These are phyloP conservation scores for Aspergillus fumigatus DNA, from an alignment of 2,329 filamentous ascomycete genomes.

Conservation along the genomic window DNA sequence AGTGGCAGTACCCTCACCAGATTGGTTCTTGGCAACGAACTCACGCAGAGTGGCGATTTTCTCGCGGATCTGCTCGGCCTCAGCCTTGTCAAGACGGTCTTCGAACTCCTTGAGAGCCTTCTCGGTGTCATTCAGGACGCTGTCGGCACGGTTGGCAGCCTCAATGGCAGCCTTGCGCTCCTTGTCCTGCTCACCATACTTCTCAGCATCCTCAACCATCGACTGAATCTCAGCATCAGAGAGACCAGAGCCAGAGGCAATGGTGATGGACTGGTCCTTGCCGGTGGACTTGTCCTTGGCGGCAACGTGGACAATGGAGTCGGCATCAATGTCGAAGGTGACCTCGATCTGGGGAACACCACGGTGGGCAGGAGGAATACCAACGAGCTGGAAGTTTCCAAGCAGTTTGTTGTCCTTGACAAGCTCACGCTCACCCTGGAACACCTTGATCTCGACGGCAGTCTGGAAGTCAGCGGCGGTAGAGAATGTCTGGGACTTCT, in stretches of 20 bases:
- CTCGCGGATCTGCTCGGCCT: slow-evolving; percentile 88
- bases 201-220: slow-evolving; percentile 98
- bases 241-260: slow-evolving; percentile 94
- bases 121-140: slow-evolving; percentile 94
- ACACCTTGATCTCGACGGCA: slow-evolving; percentile 99
- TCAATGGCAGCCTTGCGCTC: slow-evolving; percentile 95
- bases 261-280: slow-evolving; percentile 99
- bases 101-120: slow-evolving; percentile 96
- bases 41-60: slow-evolving; percentile 84
- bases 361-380: slow-evolving; percentile 91
- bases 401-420: slow-evolving; percentile 98
- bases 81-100: slow-evolving; percentile 93
- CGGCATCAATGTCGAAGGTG: slow-evolving; percentile 97
- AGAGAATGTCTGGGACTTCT: slow-evolving; percentile 98
- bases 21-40: slow-evolving; percentile 89
- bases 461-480: slow-evolving; percentile 98
- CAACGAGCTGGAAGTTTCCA: slow-evolving; percentile 98
- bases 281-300: slow-evolving; percentile 99
- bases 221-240: slow-evolving; percentile 90
- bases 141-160: slow-evolving; percentile 94
- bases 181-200: slow-evolving; percentile 91
- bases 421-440: slow-evolving; percentile 98
- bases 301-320: slow-evolving; percentile 95
- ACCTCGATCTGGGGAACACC: slow-evolving; percentile 96
- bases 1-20: slow-evolving; percentile 79